Evolutionary conservation across 805 yeast species (phyloP).

Genomic region (Phaffomyces antillensis): DNA sequence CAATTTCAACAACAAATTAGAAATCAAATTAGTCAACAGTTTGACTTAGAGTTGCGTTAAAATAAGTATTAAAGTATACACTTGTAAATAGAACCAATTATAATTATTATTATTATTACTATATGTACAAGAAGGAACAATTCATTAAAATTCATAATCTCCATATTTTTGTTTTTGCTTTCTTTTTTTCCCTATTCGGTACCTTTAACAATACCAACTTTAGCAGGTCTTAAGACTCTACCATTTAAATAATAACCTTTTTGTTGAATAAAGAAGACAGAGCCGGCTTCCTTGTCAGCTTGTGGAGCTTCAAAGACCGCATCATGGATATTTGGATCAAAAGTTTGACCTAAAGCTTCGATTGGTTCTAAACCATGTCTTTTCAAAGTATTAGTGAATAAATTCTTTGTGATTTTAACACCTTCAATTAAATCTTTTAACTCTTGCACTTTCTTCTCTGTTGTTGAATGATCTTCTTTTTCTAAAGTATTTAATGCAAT

Average conservation of each 20-base stretch:
- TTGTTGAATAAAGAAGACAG: constrained; percentile 48
- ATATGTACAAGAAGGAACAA: constrained; percentile 9
- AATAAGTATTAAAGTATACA: not conserved
- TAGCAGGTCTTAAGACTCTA: constrained; percentile 50
- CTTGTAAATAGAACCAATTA: not conserved
- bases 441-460: constrained; percentile 27
- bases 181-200: constrained; percentile 10
- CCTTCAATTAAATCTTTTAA: constrained; percentile 45
- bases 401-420: constrained; percentile 41
- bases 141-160: constrained; percentile 3
- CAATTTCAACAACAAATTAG: constrained; percentile 61
- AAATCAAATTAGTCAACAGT: constrained; percentile 41
- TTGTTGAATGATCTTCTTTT: constrained; percentile 19
- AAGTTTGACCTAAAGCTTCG: constrained; percentile 41
- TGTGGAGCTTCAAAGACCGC: constrained; percentile 47
- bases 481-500: constrained; percentile 23
- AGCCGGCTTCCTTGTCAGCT: constrained; percentile 47
- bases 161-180: not conserved
- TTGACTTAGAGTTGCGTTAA: constrained; percentile 51
- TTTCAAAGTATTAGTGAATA: constrained; percentile 41
- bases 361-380: constrained; percentile 43
- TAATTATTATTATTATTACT: too few relatives aligned
- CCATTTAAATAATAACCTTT: constrained; percentile 44
- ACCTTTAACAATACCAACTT: constrained; percentile 48
- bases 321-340: constrained; percentile 48